Evolutionary conservation across 2,329 filamentous ascomycete species (phyloP), one percentile per base, ranked within the genome.

Genomic region (Bimuria novae-zelandiae): DNA sequence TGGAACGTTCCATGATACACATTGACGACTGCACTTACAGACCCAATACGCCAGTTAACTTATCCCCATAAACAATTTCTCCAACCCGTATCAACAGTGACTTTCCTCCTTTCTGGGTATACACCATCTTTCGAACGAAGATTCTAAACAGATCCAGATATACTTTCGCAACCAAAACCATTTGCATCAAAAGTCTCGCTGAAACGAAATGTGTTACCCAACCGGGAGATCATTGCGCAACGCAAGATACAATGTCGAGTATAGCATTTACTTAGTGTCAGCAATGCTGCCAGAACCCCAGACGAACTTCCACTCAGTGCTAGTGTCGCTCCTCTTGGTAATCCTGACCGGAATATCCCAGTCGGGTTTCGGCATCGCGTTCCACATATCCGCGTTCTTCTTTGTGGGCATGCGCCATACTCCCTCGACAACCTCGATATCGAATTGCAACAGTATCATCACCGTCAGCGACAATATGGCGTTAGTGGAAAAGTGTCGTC

Each of bases 401-500:
- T 55, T 69, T 2, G 59, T 62, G 7, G 66, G 66, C 41, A 55
- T 44, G 8, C 16, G 39, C 68, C 68, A 71, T 16, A 35, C 12
- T 5, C 62, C 68, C 12, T 54, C 39, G 0, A 37, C 7, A 0
- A 70, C 65, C 12, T 32, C 12, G 3, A 75, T 42, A 42, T 76
- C 69, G 49, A 67, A 76, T 7, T 70, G 60, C 29, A 71, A 35
- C 11, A 74, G 32, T 14, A 75, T 36, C 60, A 75, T 69, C 0
- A 71, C 66, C 1, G 61, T 66, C 7, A 73, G 48, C 5, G 64
- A 62, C 11, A 72, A 35, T 16, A 75, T 70, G 23, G 72, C 68
- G 7, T 64, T 71, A 1, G 52, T 71, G 0, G 73, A 73, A 47
- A 75, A 76, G 50, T 75, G 68, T 5, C 72, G 63, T 6, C 73